Evolutionary conservation across 108 stramenopile genomes (phyloP).

Genomic region (Skeletonema tropicum): DNA sequence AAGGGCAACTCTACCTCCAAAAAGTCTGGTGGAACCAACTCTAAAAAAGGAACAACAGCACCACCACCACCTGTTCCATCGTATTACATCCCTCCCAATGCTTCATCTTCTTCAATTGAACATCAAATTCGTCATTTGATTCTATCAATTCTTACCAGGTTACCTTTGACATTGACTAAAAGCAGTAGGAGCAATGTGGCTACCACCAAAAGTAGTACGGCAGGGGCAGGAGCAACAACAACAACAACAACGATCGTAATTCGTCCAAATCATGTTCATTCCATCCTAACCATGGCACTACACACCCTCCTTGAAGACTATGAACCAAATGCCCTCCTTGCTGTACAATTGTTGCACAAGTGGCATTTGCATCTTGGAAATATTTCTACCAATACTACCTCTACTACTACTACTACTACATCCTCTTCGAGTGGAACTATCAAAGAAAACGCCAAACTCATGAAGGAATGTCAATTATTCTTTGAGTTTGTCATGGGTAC

Average conservation of each 20-base stretch:
- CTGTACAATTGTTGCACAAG: neutral
- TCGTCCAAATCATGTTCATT: neutral
- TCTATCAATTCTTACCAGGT: neutral
- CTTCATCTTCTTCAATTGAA: neutral
- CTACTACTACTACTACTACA: neutral
- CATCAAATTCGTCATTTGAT: conserved; percentile 7
- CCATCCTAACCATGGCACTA: neutral
- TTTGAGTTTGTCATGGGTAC: neutral
- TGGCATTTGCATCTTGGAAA: neutral
- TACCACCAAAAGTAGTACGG: too few species aligned
- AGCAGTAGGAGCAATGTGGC: too few species aligned
- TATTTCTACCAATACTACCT: too few species aligned
- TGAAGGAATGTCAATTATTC: conserved; percentile 3
- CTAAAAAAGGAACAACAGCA: neutral
- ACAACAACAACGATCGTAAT: neutral
- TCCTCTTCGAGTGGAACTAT: neutral
- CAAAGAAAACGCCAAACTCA: conserved; percentile 4
- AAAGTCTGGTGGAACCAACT: neutral
- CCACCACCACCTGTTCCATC: neutral
- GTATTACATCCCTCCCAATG: neutral
- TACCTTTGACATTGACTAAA: neutral
- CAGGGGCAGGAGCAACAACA: too few species aligned
- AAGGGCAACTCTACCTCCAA: too few species aligned
- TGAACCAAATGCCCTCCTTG: neutral
- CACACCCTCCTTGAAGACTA: conserved; percentile 1